Evolutionary conservation across 148 eudicot species (phyloP).

Genomic region (Agrostemma githago): DNA sequence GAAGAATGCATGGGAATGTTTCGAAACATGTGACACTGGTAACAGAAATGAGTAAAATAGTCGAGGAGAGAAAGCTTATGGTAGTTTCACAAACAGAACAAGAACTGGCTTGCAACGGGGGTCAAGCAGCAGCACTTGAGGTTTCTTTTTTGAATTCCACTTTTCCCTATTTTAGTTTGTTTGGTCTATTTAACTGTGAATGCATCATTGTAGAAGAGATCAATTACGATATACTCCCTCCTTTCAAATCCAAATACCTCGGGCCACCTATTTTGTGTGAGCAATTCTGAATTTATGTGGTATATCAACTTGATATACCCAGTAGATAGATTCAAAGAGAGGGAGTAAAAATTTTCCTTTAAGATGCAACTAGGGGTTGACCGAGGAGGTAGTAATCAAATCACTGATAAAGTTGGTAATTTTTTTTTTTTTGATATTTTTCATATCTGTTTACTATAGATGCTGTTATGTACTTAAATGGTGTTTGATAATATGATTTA

Average conservation of each 20-base stretch:
- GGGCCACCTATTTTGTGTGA: too few species aligned
- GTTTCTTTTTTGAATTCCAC: slow-evolving; percentile 31
- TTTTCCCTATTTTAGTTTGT: slow-evolving; percentile 6
- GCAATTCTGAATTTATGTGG: too few species aligned
- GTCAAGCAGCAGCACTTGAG: slow-evolving; percentile 99
- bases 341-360: neutral
- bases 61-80: slow-evolving; percentile 96
- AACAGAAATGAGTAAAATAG: slow-evolving; percentile 97
- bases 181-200: neutral
- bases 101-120: slow-evolving; percentile 98
- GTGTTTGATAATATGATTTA: neutral
- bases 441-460: neutral
- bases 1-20: slow-evolving; percentile 95
- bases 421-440: neutral
- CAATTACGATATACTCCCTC: neutral
- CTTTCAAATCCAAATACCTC: too few species aligned
- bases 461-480: neutral
- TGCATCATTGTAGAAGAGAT: neutral
- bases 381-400: neutral
- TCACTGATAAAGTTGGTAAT: neutral
- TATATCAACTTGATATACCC: too few species aligned
- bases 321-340: too few species aligned
- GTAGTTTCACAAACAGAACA: slow-evolving; percentile 93
- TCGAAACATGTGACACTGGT: slow-evolving; percentile 96
- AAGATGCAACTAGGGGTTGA: neutral